Evolutionary conservation across 2,329 filamentous ascomycete species (phyloP).

Genomic region (Colletotrichum sublineola): DNA sequence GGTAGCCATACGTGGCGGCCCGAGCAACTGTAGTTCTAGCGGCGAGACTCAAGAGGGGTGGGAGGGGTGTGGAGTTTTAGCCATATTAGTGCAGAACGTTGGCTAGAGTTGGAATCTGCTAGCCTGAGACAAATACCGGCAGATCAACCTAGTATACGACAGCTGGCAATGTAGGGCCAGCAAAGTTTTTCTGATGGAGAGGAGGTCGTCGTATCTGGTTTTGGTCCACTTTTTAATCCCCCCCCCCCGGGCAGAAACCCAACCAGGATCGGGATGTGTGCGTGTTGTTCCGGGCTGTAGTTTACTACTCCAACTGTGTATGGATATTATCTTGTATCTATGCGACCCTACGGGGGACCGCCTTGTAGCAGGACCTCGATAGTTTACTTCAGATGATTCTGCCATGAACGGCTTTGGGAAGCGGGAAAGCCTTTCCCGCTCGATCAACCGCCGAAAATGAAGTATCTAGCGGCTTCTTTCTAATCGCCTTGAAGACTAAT

Average conservation of each 20-base stretch:
- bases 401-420: neutral
- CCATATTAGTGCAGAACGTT: conserved; percentile 32
- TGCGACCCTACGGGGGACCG: no score
- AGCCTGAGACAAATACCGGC: conserved; percentile 29
- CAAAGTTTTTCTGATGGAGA: conserved; percentile 1
- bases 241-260: neutral
- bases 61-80: neutral
- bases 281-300: neutral
- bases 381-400: neutral
- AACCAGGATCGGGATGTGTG: neutral
- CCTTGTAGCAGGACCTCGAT: no score
- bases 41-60: neutral
- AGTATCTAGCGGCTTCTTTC: neutral
- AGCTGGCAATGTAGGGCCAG: neutral
- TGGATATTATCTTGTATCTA: no score
- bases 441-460: conserved; percentile 6
- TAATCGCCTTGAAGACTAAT: conserved; percentile 10
- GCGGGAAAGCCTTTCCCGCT: conserved; percentile 3
- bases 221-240: neutral
- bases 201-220: neutral
- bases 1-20: neutral
- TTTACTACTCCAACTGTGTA: no score
- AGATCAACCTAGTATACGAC: conserved; percentile 7
- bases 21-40: conserved; percentile 6
- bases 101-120: conserved; percentile 33